A percentile compares a stretch with the other conserved stretches of the same genome.
These are phyloP conservation scores for Phoma herbarum DNA, from an alignment of 2,329 filamentous ascomycete species.

Conservation along the genomic window DNA sequence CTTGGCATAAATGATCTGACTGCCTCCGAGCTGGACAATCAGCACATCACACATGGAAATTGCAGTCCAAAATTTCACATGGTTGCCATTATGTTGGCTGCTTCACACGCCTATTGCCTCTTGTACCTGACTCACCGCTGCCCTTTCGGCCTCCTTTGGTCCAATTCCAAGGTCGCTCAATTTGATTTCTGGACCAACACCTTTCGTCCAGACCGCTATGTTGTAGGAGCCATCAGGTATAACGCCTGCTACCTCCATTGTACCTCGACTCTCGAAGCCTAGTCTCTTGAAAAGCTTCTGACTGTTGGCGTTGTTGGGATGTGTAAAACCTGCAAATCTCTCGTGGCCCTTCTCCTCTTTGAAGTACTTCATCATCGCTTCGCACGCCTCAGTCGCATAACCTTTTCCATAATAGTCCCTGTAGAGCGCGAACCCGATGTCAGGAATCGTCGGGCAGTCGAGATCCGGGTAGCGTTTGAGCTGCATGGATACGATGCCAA, in stretches of 20 bases:
- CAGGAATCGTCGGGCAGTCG: constrained; percentile 26
- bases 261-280: constrained; percentile 31
- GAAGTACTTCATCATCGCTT: constrained; percentile 21
- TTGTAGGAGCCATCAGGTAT: background rate
- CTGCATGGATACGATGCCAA: constrained; percentile 39
- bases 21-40: background rate
- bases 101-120: background rate
- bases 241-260: constrained; percentile 19
- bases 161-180: constrained; percentile 15
- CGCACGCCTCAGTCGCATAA: constrained; percentile 34
- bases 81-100: background rate
- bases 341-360: constrained; percentile 17
- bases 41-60: background rate
- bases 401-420: constrained; percentile 25
- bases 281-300: constrained; percentile 30
- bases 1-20: background rate
- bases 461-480: constrained; percentile 28
- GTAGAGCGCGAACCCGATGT: constrained; percentile 33
- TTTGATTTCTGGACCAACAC: background rate
- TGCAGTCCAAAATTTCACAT: no score
- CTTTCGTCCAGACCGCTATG: constrained; percentile 24
- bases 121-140: background rate
- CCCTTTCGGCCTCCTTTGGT: background rate
- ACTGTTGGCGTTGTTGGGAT: constrained; percentile 28
- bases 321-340: constrained; percentile 28